Base-by-base conservation (phyloP, 164 flowering plant genomes). In the Liriodendron chinense region DNA sequence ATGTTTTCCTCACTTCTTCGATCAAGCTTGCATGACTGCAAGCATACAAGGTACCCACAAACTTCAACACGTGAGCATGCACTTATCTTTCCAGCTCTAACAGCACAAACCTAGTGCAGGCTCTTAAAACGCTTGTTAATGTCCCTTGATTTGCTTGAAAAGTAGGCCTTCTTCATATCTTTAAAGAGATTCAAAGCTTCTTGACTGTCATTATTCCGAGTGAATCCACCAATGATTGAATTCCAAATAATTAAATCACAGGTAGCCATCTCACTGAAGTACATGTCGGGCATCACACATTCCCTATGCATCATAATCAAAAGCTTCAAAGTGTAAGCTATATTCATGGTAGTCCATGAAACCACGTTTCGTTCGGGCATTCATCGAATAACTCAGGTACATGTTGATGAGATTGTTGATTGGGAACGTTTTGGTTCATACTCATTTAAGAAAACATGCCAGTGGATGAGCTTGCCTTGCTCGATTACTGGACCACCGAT, bases 21-120 rank as follows among this genome's bases (percentile, higher is more conserved):
- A 91, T 81, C 43, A 92, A 83, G 22, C 98, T 97, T 12, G 95
- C 96, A 79, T 94, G 98, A 80, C 98, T 92, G 77, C 98, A 94
- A 59, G 98, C 97, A 79, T 90, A 91, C 21, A 94, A 80, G 76
- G 93, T 94, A 8, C 94, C 96, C 62, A 93, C 79, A 34, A 71
- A 85, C 85, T 93, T 94, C n/a, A 89, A 22, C 0, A 90, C 86
- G 79, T 91, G 94, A 47, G 88, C 95, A 78, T 94, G 98, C 18
- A 89, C n/a, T n/a, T n/a, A n/a, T n/a, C n/a, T n/a, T n/a, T n/a
- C n/a, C n/a, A n/a, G n/a, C n/a, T n/a, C n/a, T 65, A 91, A 73
- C 47, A 90, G 80, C 16, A 87, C 86, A 67, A 90, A 80, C 57
- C 88, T 84, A 21, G 98, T 94, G 76, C 93, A 92, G 21, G 90